These are phyloP conservation scores for Rugonectria rugulosa DNA, from an alignment of 2,329 filamentous ascomycete genomes.

Conservation along the genomic window DNA sequence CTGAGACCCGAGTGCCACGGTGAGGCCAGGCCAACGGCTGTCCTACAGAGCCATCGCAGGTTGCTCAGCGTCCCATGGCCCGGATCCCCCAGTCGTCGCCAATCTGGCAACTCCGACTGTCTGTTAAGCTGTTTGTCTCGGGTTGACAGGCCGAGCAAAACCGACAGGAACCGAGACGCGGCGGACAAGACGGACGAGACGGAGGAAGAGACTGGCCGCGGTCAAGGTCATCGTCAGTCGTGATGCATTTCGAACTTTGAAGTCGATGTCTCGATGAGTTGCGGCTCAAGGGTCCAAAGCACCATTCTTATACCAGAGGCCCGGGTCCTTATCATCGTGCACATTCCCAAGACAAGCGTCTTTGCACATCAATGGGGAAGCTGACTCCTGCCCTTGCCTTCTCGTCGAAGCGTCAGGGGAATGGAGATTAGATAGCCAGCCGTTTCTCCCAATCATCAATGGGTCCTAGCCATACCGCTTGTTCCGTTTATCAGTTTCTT, in stretches of 20 bases:
- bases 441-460: slow-evolving; percentile 35
- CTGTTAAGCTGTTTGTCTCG: not conserved
- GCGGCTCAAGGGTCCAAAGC: not conserved
- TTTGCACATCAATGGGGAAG: slow-evolving; percentile 29
- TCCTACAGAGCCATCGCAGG: not conserved
- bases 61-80: not conserved
- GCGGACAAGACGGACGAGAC: not conserved
- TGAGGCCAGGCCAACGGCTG: not conserved
- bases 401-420: slow-evolving; percentile 20
- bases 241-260: not conserved
- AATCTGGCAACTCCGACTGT: not conserved
- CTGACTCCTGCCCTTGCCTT: slow-evolving; percentile 24
- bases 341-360: slow-evolving; percentile 23
- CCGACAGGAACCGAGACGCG: not conserved
- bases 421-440: slow-evolving; percentile 36
- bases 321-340: slow-evolving; percentile 15
- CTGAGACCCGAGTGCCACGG: not conserved
- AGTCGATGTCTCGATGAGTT: not conserved
- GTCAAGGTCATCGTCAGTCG: not conserved
- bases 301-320: not conserved
- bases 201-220: not conserved
- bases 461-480: slow-evolving; percentile 24
- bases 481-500: slow-evolving; percentile 30
- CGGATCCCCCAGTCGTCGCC: slow-evolving; percentile 1
- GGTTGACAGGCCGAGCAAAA: not conserved